Evolutionary conservation across 2,329 filamentous ascomycete genomes (phyloP), one percentile per base, ranked within the genome.

Genomic region (Colletotrichum sp.): DNA sequence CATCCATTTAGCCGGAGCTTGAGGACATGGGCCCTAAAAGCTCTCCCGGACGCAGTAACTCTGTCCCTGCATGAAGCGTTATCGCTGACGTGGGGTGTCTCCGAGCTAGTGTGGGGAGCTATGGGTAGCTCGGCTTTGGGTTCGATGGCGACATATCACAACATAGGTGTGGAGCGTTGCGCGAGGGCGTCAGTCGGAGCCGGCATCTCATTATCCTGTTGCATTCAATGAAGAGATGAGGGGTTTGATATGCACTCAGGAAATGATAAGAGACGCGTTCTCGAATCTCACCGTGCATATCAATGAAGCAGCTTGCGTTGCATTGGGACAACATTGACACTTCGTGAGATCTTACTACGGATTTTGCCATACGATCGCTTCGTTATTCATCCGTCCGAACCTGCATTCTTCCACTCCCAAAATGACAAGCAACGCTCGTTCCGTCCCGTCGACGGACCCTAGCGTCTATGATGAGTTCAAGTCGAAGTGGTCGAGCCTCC

Each of bases 381-480:
- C 3, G 0, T 22, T 13, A 1, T 52, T 2, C n/a, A 48, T 52
- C 10, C 9, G 18, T n/a, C 43, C 43, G 10, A 13, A 48, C 12
- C n/a, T 52, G 6, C 1, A 22, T 62, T 30, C 7, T 22, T 16
- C 28, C 30, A 8, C 22, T 6, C 12, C 22, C 3, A 43, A 30
- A 8, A 78, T 78, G 76, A 36, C 68, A 12, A 69, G 76, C 18
- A 79, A 78, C 70, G 76, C 62, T 12, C 64, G 18, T 5, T 66
- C 58, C 5, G 75, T 75, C 25, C 62, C 77, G 13, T n/a, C 72
- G 5, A 84, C 84, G 0, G 85, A 87, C 74, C 85, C 85, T 0
- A 78, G 79, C 5, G 82, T 86, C 34, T 87, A 87, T 66, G 78
- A 81, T 4, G 81, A 84, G 62, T 86, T 83, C 58, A 78, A 82